Evolutionary conservation across 1,284 basidiomycete genomes (phyloP), one percentile per base, ranked within the genome.

Genomic region (Meira miltonrushii): DNA sequence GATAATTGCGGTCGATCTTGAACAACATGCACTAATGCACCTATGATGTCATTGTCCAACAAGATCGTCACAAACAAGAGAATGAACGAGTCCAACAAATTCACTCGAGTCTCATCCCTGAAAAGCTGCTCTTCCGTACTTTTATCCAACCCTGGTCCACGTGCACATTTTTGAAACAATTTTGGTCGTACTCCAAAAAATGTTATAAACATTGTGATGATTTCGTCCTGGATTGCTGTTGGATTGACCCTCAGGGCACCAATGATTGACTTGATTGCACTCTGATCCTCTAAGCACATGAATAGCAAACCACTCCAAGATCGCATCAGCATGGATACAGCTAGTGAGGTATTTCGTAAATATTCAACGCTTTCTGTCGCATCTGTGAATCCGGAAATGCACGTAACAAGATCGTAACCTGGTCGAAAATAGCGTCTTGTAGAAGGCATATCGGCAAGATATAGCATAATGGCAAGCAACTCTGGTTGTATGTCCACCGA

Each of bases 251-350:
- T 85, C 50, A 99, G 81, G 0, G 89, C 90, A 71, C 92, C 85
- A 33, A 98, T 84, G 21, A 98, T 81, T 5, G 89, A 88, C 43
- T 86, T 85, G 62, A 99, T 87, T 0, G 92, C 90, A 17, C 86
- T 82, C 81, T 88, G 88, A 69, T 90, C 85, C 74, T 93, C 85
- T 84, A 93, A 87, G 79, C 91, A 95, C 66, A 96, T 87, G 78
- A 96, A 97, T 83, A 97, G 86, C 37, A 98, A 79, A 8, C 93
- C 94, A 64, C 89, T 88, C 93, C 94, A 99, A 10, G 89, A 92
- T 49, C 89, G 85, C 51, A 99, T 79, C 82, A 96, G 87, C 39
- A 88, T 83, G 43, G 87, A 85, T 43, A 95, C 86, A 51, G 94
- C 86, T 68, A 85, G 87, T 2, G 88, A 83, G 66, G 87, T 88